Evolutionary conservation across 805 yeast genomes (phyloP), one percentile per base, ranked within the genome.

Genomic region (Torulaspora gathmanii): DNA sequence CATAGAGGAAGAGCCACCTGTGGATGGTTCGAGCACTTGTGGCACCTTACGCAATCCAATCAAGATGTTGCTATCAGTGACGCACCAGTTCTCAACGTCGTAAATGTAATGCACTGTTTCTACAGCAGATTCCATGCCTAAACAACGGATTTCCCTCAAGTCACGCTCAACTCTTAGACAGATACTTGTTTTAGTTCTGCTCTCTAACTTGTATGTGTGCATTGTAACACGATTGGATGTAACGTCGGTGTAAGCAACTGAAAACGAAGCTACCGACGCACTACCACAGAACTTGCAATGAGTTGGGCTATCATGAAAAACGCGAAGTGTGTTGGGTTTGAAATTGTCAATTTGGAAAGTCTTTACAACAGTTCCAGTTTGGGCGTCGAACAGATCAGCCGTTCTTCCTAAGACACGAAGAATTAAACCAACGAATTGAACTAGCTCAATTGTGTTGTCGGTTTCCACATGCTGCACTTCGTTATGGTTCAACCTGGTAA

Each of bases 221-320:
- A 86, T 68, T 5, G 83, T 79, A 63, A 7, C 79, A 13, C 52
- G 44, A 17, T 47, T 39, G 20, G 38, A 41, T 5, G 37, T 35
- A 3, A 37, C 39, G 27, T 48, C 50, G 17, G 82, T 80, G 63
- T 88, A 88, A 1, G 82, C 82, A 16, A 87, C 70, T 1, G 91
- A 82, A 42, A 88, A 73, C 3, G 90, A 75, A 17, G 79, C 74
- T 33, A 88, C 75, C 0, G 95, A 83, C 0, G 86, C 88, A 68
- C 95, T 83, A 2, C 96, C 96, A 70, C 96, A 88, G 65, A 88
- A 88, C 37, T 84, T 75, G 66, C 96, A 88, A 67, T 88, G 95
- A 0, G 88, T 80, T 5, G 95, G 95, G 53, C 83, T 88, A 34
- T 85, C 82, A 60, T 88, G 95, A 51, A 86, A 79, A 1, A 85